Evolutionary conservation across 192 early-diverging fungal genomes (phyloP), one percentile per base, ranked within the genome.

Genomic region (Mortierella claussenii): DNA sequence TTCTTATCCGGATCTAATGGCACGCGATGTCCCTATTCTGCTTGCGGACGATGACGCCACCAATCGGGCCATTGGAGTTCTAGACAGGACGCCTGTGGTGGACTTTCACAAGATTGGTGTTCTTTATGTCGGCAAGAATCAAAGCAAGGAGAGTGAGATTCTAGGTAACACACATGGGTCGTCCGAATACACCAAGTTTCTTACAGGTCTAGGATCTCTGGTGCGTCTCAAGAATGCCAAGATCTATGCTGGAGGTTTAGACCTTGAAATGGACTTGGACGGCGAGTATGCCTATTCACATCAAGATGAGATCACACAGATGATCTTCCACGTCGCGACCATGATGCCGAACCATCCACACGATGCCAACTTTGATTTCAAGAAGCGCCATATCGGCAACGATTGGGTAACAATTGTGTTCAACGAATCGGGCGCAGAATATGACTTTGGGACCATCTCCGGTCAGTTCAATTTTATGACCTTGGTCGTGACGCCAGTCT

Each of bases 31-130:
- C 17, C 91, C 88, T 0, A 55, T 64, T 15, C 80, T 88, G 27
- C 76, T 97, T 32, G 90, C 95, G 6, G 86, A 92, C 17, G 88
- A 93, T 58, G 95, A 95, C 44, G 80, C 87, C 7, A 90, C 91
- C 7, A 82, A 75, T 11, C 88, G 97, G 24, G 89, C 91, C 9
- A 55, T 99, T 30, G 88, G 87, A 20, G 89, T 93, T 4, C 81
- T 99, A 63, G 97, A 99, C 81, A 85, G 83, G 36, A 96, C 89
- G 2, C 91, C 95, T 4, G 92, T 95, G 3, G 89, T 95, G 4
- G 95, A 99, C 78, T 87, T 96, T 63, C 94, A 98, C 84, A 99
- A 99, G 82, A 92, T 98, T 68, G 96, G 96, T 15, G 90, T 99
- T 9, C 81, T 96, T 0, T 99, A 97, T 75, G 93, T 97, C 26